A percentile compares a stretch with the other conserved stretches of the same genome.
phyloP scores from a whole-genome alignment of 1,284 basidiomycete genomes.

The Heterobasidion parviporum region DNA sequence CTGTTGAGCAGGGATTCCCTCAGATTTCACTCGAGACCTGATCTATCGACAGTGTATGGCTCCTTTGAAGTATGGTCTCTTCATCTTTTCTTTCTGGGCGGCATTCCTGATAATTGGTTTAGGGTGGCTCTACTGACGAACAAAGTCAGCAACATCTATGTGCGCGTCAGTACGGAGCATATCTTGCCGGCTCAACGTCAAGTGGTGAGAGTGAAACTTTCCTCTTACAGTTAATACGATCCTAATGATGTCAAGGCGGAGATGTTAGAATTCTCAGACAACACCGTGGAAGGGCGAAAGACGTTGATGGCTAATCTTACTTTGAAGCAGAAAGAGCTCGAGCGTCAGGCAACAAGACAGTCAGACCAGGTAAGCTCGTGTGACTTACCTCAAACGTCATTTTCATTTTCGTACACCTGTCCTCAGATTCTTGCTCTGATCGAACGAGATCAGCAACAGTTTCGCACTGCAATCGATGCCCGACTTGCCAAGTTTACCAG shows the following conservation, averaged over 20 bases:
- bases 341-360: neutral
- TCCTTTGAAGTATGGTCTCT: conserved; percentile 1
- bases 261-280: conserved; percentile 3
- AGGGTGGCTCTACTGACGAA: conserved; percentile 2
- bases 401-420: neutral
- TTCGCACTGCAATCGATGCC: neutral
- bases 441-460: neutral
- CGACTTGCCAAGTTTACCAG: neutral
- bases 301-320: neutral
- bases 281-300: conserved; percentile 1
- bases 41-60: conserved; percentile 6
- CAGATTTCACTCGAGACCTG: conserved; percentile 6
- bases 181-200: conserved; percentile 3
- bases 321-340: neutral
- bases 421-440: conserved; percentile 2
- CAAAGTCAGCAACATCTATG: conserved; percentile 3
- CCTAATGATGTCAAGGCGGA: neutral
- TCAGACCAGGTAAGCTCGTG: neutral
- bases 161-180: neutral
- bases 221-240: neutral
- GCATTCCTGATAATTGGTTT: neutral
- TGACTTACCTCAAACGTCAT: neutral
- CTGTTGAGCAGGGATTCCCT: neutral
- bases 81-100: neutral
- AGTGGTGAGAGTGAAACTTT: neutral